Percentiles rank a stretch among this genome's conserved stretches.
phyloP scores from a whole-genome alignment of 169 alveolate species.

The Plasmodium malariae region DNA sequence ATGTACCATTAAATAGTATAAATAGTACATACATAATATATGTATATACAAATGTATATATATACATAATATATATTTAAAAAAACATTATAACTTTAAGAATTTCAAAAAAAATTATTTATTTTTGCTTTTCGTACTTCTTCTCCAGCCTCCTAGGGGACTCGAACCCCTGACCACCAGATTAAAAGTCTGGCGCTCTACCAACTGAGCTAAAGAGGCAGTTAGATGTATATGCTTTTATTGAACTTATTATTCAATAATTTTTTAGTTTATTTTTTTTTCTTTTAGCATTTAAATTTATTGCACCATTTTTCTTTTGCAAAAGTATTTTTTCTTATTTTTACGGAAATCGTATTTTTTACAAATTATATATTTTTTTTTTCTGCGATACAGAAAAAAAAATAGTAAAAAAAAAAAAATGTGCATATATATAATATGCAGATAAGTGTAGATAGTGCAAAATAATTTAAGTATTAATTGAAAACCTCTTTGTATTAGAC shows the following conservation, averaged over 20 bases:
- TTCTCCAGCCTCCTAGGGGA: conserved; percentile 95
- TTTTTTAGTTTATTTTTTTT: conserved; percentile 38
- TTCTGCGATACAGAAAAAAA: too few relatives aligned
- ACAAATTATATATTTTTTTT: too few relatives aligned
- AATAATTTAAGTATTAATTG: too few relatives aligned
- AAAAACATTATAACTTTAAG: not conserved
- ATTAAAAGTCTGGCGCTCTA: conserved; percentile 99
- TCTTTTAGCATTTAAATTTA: not conserved
- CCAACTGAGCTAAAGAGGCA: conserved; percentile 99
- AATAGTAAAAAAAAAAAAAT: too few relatives aligned
- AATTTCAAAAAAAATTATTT: not conserved
- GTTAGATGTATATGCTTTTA: not conserved
- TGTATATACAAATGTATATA: not conserved
- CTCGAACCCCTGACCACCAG: conserved; percentile 99
- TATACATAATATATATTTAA: too few relatives aligned
- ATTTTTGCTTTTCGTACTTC: not conserved
- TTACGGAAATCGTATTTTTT: too few relatives aligned
- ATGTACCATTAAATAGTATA: too few relatives aligned
- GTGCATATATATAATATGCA: too few relatives aligned
- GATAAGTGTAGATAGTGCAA: too few relatives aligned
- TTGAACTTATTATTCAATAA: not conserved
- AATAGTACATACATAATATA: too few relatives aligned
- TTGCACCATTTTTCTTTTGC: not conserved
- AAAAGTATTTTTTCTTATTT: too few relatives aligned
- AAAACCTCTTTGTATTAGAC: too few relatives aligned